Evolutionary conservation across 257 asterid species (phyloP).

Genomic region (Linderniella brevidens): DNA sequence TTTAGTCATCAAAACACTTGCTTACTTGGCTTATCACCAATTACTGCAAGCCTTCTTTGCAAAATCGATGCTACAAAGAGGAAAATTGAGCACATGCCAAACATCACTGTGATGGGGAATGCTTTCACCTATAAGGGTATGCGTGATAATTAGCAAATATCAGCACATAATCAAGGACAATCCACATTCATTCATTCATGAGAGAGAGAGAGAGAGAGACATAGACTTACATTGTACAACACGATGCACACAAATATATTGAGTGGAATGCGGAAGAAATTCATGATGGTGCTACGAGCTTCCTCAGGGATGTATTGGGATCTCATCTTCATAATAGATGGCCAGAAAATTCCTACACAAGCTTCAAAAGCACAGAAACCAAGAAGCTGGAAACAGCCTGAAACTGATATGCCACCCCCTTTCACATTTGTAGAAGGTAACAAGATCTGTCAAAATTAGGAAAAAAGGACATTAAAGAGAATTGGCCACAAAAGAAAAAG

Average conservation of each 20-base stretch:
- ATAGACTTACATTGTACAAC: conserved; percentile 65
- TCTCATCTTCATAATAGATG: conserved; percentile 99
- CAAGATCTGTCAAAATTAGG: conserved; percentile 44
- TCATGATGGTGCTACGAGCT: conserved; percentile 96
- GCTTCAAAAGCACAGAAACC: conserved; percentile 89
- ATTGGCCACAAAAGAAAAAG: conserved; percentile 7
- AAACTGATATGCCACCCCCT: conserved; percentile 60
- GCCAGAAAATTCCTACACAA: conserved; percentile 97
- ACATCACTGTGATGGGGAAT: conserved; percentile 93
- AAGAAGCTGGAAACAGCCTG: conserved; percentile 74
- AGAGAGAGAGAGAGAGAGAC: no score
- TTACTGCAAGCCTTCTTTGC: conserved; percentile 64
- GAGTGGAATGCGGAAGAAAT: conserved; percentile 90
- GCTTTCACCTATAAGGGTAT: conserved; percentile 48
- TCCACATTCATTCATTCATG: neutral
- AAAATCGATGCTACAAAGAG: conserved; percentile 77
- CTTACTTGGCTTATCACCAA: conserved; percentile 84
- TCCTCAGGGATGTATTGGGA: conserved; percentile 95
- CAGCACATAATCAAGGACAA: neutral
- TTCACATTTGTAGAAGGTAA: conserved; percentile 42
- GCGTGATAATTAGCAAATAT: no score
- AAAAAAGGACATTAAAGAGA: conserved; percentile 4
- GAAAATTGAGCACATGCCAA: conserved; percentile 97
- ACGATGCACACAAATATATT: conserved; percentile 89
- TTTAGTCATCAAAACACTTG: conserved; percentile 4